Base-by-base conservation (phyloP, 2,329 filamentous ascomycete species). In the Madurella fahalii region DNA sequence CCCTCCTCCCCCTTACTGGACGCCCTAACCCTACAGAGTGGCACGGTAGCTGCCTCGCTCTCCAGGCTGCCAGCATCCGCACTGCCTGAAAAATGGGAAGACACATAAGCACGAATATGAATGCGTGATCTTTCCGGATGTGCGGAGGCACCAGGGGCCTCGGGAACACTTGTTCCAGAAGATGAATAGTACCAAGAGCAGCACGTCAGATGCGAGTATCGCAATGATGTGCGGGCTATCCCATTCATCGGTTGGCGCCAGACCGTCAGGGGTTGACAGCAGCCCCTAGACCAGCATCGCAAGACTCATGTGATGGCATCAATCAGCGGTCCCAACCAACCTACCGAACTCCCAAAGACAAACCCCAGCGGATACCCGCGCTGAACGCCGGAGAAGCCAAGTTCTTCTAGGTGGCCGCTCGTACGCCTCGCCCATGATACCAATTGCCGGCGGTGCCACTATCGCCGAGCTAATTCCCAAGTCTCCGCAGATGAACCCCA, bases 261-360 rank as follows among this genome's bases (percentile, higher is more conserved):
- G 63, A 77, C 68, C 64, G 72, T 73, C 18, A 52, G n/a, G 31
- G 12, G 12, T 34, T 12, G 7, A 34, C n/a, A n/a, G n/a, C n/a
- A n/a, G n/a, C n/a, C n/a, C n/a, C n/a, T n/a, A n/a, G n/a, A n/a
- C n/a, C n/a, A n/a, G n/a, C n/a, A n/a, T n/a, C n/a, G n/a, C n/a
- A 34, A 63, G 48, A 72, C 76, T 67, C 65, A 81, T 74, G 76
- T 84, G 54, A 87, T 70, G 1, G 79, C 80, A 18, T 81, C 81
- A 13, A 82, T 84, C 63, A 87, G 81, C 73, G 84, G 76, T 3
- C 82, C 84, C 54, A 86, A 83, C 0, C 85, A 85, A 8, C 80
- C 81, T 2, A 85, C 74, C 2, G 89, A 80, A 39, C 79, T 74
- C 2, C 75, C 75, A 15, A 72, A 47, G 4, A 73, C 68, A 47